A percentile compares a stretch with the other conserved stretches of the same genome.
These are phyloP conservation scores for Komagataella pseudopastoris DNA, from an alignment of 805 yeast species.

Conservation along the genomic window DNA sequence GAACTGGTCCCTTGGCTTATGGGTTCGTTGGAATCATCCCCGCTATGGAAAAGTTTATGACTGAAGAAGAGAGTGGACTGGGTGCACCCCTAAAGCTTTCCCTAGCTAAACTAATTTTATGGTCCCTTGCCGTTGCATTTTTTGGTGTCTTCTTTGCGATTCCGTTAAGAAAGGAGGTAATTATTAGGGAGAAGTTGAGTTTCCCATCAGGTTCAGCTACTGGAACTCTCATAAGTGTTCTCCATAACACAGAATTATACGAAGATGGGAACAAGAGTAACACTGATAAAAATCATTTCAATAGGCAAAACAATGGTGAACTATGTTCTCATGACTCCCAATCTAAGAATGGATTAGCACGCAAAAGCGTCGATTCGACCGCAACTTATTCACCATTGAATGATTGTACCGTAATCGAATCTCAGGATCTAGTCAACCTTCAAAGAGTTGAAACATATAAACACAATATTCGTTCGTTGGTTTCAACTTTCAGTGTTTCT, in stretches of 20 bases:
- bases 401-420: conserved; percentile 17
- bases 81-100: conserved; percentile 22
- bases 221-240: conserved; percentile 79
- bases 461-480: conserved; percentile 47
- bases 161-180: conserved; percentile 75
- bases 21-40: conserved; percentile 95
- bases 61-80: conserved; percentile 64
- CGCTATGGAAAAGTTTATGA: conserved; percentile 81
- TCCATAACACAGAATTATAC: conserved; percentile 55
- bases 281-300: not conserved
- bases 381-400: conserved; percentile 4
- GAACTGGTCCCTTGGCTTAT: conserved; percentile 93
- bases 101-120: conserved; percentile 45
- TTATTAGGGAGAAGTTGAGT: conserved; percentile 74
- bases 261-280: conserved; percentile 13
- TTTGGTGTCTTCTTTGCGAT: conserved; percentile 95
- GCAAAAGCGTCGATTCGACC: not conserved
- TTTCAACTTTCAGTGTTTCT: conserved; percentile 51
- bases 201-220: conserved; percentile 97
- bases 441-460: conserved; percentile 22
- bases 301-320: not conserved
- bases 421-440: conserved; percentile 17
- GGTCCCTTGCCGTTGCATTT: conserved; percentile 83
- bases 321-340: not conserved
- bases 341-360: not conserved